phyloP scores from a whole-genome alignment of 306 rosid genomes.

The Aeschynomene evenia region DNA sequence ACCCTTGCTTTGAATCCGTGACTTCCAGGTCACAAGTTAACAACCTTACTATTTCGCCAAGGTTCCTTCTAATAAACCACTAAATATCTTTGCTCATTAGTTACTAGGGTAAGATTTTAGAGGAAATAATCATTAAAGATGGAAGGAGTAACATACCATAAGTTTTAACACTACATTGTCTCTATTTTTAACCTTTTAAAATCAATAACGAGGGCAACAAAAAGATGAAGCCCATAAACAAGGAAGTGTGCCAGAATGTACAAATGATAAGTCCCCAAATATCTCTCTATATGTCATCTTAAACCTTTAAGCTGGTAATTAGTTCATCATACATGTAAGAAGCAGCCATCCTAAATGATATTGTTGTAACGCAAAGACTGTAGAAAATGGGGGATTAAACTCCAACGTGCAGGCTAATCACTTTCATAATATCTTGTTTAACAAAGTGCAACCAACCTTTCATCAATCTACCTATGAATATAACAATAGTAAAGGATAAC shows the following conservation, averaged over 20 bases:
- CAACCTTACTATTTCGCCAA: too few relatives aligned
- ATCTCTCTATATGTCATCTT: not conserved
- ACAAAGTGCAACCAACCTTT: not conserved
- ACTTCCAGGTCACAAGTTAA: too few relatives aligned
- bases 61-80: not conserved
- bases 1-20: too few relatives aligned
- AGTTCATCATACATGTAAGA: slow-evolving; percentile 1
- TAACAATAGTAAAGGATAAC: too few relatives aligned
- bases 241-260: not conserved
- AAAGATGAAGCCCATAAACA: slow-evolving; percentile 5
- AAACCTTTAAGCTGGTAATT: not conserved
- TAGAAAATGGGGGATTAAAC: not conserved
- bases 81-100: not conserved
- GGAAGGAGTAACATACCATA: not conserved
- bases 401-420: not conserved
- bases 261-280: not conserved
- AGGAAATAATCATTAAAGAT: not conserved
- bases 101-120: not conserved
- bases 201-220: not conserved
- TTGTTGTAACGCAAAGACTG: not conserved
- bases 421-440: not conserved
- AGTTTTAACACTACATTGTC: not conserved
- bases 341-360: slow-evolving; percentile 15
- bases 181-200: not conserved
- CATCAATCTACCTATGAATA: slow-evolving; percentile 11